These are phyloP conservation scores for Triadica sebifera DNA, from an alignment of 345 rosid genomes.

Conservation along the genomic window DNA sequence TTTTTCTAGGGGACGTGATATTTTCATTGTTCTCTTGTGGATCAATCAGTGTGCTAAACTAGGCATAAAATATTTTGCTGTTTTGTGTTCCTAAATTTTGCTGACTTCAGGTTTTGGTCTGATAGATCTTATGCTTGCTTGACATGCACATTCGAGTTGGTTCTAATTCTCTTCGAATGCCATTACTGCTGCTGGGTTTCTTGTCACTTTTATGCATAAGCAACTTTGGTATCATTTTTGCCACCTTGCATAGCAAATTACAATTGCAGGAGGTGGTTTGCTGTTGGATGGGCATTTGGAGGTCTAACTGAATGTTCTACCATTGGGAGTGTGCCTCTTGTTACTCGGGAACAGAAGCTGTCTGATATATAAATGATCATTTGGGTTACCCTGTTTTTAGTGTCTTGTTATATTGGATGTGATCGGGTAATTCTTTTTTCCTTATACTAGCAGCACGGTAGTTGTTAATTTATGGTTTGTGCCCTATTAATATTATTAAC, in stretches of 20 bases:
- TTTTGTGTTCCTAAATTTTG: slow-evolving; percentile 42
- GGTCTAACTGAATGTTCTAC: slow-evolving; percentile 27
- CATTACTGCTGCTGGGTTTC: not conserved
- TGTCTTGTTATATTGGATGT: slow-evolving; percentile 37
- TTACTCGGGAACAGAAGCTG: slow-evolving; percentile 30
- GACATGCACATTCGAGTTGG: slow-evolving; percentile 41
- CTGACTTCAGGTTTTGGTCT: slow-evolving; percentile 40
- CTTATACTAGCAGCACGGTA: slow-evolving; percentile 24
- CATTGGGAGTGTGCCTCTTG: slow-evolving; percentile 29
- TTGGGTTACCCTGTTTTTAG: slow-evolving; percentile 34
- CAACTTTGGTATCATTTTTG: slow-evolving; percentile 25
- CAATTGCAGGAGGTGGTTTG: slow-evolving; percentile 21
- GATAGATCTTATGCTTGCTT: slow-evolving; percentile 49
- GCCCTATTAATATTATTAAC: slow-evolving; percentile 38
- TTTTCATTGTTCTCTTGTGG: slow-evolving; percentile 33
- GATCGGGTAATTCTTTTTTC: slow-evolving; percentile 42
- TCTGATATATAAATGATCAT: slow-evolving; percentile 31
- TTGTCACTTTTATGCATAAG: slow-evolving; percentile 12
- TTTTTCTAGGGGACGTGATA: slow-evolving; percentile 21
- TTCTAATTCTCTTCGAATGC: slow-evolving; percentile 42
- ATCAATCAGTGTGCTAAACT: slow-evolving; percentile 42
- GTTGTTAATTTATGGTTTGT: slow-evolving; percentile 23
- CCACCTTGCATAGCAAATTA: slow-evolving; percentile 11
- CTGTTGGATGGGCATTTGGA: slow-evolving; percentile 35
- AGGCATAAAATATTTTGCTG: slow-evolving; percentile 35